A percentile compares a stretch with the other conserved stretches of the same genome.
Conservation (phyloP, 345 rosid species). For the Geranium brycei region DNA sequence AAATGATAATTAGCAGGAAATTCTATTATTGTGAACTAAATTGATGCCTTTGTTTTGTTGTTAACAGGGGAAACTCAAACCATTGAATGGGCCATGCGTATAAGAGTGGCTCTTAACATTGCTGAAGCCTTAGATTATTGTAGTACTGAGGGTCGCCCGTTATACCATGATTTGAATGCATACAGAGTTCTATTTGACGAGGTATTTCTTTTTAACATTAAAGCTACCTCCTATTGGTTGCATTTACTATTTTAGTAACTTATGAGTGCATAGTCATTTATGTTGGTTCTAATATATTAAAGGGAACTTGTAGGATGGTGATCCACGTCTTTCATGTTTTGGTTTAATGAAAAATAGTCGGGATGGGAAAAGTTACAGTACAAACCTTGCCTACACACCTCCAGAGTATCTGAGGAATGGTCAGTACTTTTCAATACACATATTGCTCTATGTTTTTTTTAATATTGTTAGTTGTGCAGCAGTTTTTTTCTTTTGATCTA, state of each 20-base stretch:
- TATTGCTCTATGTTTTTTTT: neutral
- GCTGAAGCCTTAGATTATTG: constrained; percentile 94
- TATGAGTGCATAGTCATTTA: neutral
- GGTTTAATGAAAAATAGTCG: constrained; percentile 93
- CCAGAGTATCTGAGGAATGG: constrained; percentile 92
- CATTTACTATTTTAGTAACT: neutral
- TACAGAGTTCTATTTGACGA: constrained; percentile 95
- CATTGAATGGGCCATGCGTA: constrained; percentile 88
- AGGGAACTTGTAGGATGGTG: constrained; percentile 62
- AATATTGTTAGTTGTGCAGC: neutral
- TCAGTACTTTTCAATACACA: constrained; percentile 9
- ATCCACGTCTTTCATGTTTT: constrained; percentile 94
- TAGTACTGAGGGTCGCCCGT: constrained; percentile 57
- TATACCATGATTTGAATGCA: constrained; percentile 95
- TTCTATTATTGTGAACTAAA: constrained; percentile 9
- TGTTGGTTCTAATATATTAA: constrained; percentile 2
- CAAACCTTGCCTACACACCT: constrained; percentile 87
- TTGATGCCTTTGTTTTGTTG: constrained; percentile 11
- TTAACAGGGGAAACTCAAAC: constrained; percentile 90
- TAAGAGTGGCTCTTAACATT: constrained; percentile 75
- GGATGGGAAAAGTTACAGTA: constrained; percentile 93
- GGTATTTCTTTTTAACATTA: constrained; percentile 30
- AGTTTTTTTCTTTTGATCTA: neutral
- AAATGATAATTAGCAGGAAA: neutral
- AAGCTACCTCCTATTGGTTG: neutral